A percentile compares a stretch with the other conserved stretches of the same genome.
These are phyloP conservation scores for Crepidotus variabilis DNA, from an alignment of 768 basidiomycete species.

Conservation along the genomic window DNA sequence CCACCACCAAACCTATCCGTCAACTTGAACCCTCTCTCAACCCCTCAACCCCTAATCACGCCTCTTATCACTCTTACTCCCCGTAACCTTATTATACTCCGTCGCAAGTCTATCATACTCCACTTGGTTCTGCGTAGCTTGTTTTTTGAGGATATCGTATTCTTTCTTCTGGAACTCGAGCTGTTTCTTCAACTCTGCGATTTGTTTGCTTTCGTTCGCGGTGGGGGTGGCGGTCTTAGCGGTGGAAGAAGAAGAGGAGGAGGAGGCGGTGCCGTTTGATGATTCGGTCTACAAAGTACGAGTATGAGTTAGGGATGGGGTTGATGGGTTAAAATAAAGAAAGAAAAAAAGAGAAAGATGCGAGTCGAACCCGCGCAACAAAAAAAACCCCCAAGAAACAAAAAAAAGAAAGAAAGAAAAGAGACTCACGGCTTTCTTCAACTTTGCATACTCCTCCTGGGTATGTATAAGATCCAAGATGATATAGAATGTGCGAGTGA, in stretches of 20 bases:
- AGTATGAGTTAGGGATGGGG: not conserved
- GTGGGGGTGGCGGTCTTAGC: conserved; percentile 21
- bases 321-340: not conserved
- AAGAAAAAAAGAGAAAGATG: not conserved
- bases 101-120: conserved; percentile 84
- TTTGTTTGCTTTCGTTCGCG: conserved; percentile 49
- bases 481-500: conserved; percentile 91
- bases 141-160: conserved; percentile 78
- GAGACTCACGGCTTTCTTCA: conserved; percentile 58
- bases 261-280: too few relatives aligned
- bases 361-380: too few relatives aligned
- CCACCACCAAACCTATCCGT: too few relatives aligned
- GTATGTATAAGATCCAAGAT: conserved; percentile 87
- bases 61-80: conserved; percentile 55
- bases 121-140: conserved; percentile 69
- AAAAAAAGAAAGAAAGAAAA: not conserved
- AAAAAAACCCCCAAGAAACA: too few relatives aligned
- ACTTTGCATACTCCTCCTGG: conserved; percentile 81
- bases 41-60: conserved; percentile 55
- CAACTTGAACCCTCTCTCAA: too few relatives aligned
- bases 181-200: conserved; percentile 68
- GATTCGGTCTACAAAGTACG: too few relatives aligned
- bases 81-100: conserved; percentile 69
- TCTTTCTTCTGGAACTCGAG: conserved; percentile 54
- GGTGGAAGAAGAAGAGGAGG: not conserved